phyloP scores from a whole-genome alignment of 2,329 filamentous ascomycete genomes.

The Ophiostoma sp. region DNA sequence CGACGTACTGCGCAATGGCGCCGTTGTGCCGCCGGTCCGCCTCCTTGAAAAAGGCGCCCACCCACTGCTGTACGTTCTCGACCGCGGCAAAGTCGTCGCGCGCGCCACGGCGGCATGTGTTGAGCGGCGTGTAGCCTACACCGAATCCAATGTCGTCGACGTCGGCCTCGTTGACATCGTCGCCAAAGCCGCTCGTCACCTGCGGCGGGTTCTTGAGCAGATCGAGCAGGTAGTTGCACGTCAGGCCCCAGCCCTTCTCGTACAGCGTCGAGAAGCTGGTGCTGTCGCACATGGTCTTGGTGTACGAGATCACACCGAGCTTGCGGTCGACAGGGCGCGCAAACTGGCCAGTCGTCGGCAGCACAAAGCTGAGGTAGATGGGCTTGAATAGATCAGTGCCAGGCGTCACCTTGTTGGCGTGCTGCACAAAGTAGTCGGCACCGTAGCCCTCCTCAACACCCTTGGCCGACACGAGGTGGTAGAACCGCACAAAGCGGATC shows the following conservation, averaged over 20 bases:
- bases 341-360: slow-evolving; percentile 84
- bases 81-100: slow-evolving; percentile 84
- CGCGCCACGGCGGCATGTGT: slow-evolving; percentile 72
- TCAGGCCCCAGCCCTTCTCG: slow-evolving; percentile 85
- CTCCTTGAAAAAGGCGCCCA: slow-evolving; percentile 67
- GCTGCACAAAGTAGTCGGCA: slow-evolving; percentile 82
- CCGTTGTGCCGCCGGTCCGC: slow-evolving; percentile 71
- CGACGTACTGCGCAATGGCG: slow-evolving; percentile 64
- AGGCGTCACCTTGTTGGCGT: slow-evolving; percentile 75
- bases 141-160: slow-evolving; percentile 94
- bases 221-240: slow-evolving; percentile 82
- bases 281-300: slow-evolving; percentile 85
- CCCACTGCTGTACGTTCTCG: slow-evolving; percentile 77
- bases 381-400: slow-evolving; percentile 64
- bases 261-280: slow-evolving; percentile 76
- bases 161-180: slow-evolving; percentile 78
- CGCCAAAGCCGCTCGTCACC: slow-evolving; percentile 58
- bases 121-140: slow-evolving; percentile 87
- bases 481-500: slow-evolving; percentile 85
- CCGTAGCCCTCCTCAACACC: slow-evolving; percentile 73
- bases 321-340: slow-evolving; percentile 86
- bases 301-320: slow-evolving; percentile 84
- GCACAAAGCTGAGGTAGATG: slow-evolving; percentile 80
- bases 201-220: slow-evolving; percentile 80
- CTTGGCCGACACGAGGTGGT: slow-evolving; percentile 79